A percentile compares a stretch with the other conserved stretches of the same genome.
These are phyloP conservation scores for Globisporangium carolinianum DNA, from an alignment of 352 stramenopile species.

Conservation along the genomic window DNA sequence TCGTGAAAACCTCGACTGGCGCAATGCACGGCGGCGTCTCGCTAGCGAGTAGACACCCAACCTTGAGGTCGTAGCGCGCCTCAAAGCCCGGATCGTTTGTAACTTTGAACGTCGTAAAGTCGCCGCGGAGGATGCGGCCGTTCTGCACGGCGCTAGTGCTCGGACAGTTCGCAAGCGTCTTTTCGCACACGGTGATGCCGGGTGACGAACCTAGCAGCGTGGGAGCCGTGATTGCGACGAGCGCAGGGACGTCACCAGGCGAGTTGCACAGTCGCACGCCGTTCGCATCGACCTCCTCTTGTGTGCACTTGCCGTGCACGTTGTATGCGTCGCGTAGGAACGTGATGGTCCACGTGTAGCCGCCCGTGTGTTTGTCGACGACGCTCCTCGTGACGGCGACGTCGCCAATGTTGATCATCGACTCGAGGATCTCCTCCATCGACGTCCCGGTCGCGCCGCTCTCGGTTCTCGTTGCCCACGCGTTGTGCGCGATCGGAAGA, in stretches of 20 bases:
- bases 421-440: slow-evolving; percentile 94
- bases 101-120: slow-evolving; percentile 88
- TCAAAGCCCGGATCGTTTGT: slow-evolving; percentile 56
- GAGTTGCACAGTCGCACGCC: slow-evolving; percentile 86
- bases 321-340: slow-evolving; percentile 91
- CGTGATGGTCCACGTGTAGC: slow-evolving; percentile 93
- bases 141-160: slow-evolving; percentile 19
- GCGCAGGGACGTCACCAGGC: slow-evolving; percentile 87
- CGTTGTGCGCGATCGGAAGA: slow-evolving; percentile 89
- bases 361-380: slow-evolving; percentile 85
- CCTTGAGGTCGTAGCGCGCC: slow-evolving; percentile 24
- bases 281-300: slow-evolving; percentile 42
- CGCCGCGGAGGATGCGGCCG: slow-evolving; percentile 80
- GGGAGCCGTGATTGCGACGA: slow-evolving; percentile 28
- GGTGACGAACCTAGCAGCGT: slow-evolving; percentile 29
- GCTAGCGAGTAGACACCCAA: too few relatives aligned
- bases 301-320: slow-evolving; percentile 45
- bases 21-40: slow-evolving; percentile 18
- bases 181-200: slow-evolving; percentile 21
- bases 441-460: slow-evolving; percentile 89
- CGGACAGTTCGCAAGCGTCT: slow-evolving; percentile 17
- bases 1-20: slow-evolving; percentile 22
- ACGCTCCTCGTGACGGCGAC: slow-evolving; percentile 84
- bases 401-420: slow-evolving; percentile 92
- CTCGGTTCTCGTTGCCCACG: slow-evolving; percentile 78